A percentile compares a stretch with the other conserved stretches of the same genome.
These are phyloP conservation scores for Eimeria necatrix DNA, from an alignment of 169 alveolate species.

Conservation along the genomic window DNA sequence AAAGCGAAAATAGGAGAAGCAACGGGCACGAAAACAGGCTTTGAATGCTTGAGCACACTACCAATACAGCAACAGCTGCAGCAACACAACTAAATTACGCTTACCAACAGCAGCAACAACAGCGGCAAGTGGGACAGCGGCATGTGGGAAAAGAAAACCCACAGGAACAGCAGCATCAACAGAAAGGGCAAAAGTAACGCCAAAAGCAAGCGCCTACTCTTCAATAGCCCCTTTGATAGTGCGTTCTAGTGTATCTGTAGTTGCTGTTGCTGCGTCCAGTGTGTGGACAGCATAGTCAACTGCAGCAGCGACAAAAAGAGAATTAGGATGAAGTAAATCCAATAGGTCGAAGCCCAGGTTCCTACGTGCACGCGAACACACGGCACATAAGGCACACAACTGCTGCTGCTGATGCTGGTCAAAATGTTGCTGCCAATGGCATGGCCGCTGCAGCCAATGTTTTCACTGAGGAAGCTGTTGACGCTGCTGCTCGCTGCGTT, in stretches of 20 bases:
- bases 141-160: no score
- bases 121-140: no score
- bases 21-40: neutral
- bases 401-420: constrained; percentile 13
- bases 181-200: neutral
- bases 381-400: neutral
- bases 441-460: no score
- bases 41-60: neutral
- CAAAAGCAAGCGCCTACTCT: neutral
- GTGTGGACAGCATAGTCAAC: constrained; percentile 4
- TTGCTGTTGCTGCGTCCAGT: neutral
- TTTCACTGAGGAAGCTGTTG: no score
- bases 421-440: no score
- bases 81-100: neutral
- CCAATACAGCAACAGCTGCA: neutral
- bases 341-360: neutral
- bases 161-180: neutral
- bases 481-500: no score
- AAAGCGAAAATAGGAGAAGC: neutral
- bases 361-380: neutral
- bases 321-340: neutral
- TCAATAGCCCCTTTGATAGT: neutral
- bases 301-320: neutral
- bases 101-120: no score
- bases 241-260: neutral